Evolutionary conservation across 164 flowering plant species (phyloP), one percentile per base, ranked within the genome.

Genomic region (Kingdonia uniflora): DNA sequence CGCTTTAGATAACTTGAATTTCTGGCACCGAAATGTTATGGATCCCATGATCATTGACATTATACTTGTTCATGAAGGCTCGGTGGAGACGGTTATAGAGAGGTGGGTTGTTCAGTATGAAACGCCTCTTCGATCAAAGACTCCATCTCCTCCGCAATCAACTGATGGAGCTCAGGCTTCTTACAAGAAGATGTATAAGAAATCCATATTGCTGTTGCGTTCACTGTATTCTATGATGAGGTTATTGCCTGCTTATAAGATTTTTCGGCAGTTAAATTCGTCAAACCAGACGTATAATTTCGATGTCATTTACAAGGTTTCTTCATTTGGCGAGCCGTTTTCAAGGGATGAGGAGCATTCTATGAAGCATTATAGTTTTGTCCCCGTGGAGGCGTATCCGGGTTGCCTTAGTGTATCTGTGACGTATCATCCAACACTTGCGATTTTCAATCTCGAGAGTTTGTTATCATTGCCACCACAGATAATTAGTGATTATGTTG

Each of bases 41-140:
- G 95, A 86, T 50, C 90, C 90, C 5, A 80, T 82, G 90, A 61
- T 82, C 19, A 77, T 89, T 14, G 97, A 89, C 55, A 70, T 89
- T 14, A 78, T 89, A 42, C 83, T 85, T 39, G 80, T 84, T 62
- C 90, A 70, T 40, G 75, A 74, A 49, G 63, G 52, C n/a, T 41
- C 55, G 12, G 64, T 49, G 20, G 92, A 89, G 78, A 85, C 92
- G 1, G 80, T 82, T 23, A 63, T 89, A 58, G 97, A 89, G 70
- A 77, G 97, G 69, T 89, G 97, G 97, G 76, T 73, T 14, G 75
- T 89, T 56, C 95, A 79, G 52, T 82, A 75, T 51, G 90, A 82
- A 65, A 54, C 65, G 59, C 69, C 67, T 4, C n/a, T 29, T 29
- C 4, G 8, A 29, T 29, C 4, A 0, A 71, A 58, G 58, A 22